Percentiles rank a stretch among this genome's conserved stretches.
These are phyloP conservation scores for Scutellaria minor DNA, from an alignment of 257 asterid genomes.

Conservation along the genomic window DNA sequence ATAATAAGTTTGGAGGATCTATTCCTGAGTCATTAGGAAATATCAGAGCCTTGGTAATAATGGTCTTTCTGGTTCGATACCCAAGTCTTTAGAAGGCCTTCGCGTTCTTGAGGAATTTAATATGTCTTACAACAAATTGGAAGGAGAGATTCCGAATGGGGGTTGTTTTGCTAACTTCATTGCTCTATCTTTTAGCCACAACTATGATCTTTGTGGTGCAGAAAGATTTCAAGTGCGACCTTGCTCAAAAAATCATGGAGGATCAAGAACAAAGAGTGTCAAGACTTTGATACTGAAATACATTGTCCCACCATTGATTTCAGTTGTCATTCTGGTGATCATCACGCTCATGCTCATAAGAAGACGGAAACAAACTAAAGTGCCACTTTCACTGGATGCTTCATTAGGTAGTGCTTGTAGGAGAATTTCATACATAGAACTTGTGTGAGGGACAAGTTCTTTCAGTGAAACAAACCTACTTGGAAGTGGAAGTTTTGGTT, in stretches of 20 bases:
- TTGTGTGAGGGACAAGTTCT: background rate
- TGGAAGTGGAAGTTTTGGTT: no score
- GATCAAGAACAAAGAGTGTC: background rate
- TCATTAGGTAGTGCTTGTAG: constrained; percentile 25
- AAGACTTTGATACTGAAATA: no score
- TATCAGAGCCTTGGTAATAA: no score
- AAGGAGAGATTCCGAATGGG: constrained; percentile 40
- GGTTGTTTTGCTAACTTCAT: constrained; percentile 39
- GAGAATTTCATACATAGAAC: constrained; percentile 42
- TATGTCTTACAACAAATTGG: background rate
- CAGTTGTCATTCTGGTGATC: no score
- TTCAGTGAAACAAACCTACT: no score
- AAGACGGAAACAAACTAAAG: background rate
- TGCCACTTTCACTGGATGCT: background rate
- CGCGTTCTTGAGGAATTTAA: constrained; percentile 23
- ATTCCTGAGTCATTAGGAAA: no score
- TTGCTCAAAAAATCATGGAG: background rate
- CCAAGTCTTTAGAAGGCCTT: no score
- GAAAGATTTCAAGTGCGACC: constrained; percentile 33
- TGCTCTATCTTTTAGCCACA: constrained; percentile 35
- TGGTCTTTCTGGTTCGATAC: background rate
- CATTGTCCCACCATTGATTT: no score
- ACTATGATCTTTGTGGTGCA: constrained; percentile 39
- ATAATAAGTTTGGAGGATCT: background rate
- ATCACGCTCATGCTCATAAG: background rate